phyloP scores from a whole-genome alignment of 1,139 yeast species.

The Pichia terricola region DNA sequence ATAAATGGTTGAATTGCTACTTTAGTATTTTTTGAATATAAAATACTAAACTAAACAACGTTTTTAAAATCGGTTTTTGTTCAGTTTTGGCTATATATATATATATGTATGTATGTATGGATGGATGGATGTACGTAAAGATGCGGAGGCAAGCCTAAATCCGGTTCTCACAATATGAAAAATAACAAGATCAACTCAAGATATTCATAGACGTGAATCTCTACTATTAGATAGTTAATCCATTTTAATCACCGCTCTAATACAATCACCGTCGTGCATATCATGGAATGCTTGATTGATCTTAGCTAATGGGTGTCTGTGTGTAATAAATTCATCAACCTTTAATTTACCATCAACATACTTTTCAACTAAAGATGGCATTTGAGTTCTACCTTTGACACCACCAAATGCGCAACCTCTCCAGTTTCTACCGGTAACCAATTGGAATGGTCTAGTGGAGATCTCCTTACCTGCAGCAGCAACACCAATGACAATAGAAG shows the following conservation, averaged over 20 bases:
- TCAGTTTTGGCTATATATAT: too few relatives aligned
- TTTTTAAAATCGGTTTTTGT: too few relatives aligned
- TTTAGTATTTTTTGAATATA: too few relatives aligned
- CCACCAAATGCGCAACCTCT: constrained; percentile 98
- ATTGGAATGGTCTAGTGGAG: constrained; percentile 94
- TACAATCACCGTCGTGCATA: constrained; percentile 88
- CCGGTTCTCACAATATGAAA: too few relatives aligned
- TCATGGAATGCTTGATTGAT: constrained; percentile 90
- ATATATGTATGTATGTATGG: too few relatives aligned
- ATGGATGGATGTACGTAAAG: too few relatives aligned
- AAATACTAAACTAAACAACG: too few relatives aligned
- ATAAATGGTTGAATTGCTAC: too few relatives aligned
- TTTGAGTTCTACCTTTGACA: constrained; percentile 92
- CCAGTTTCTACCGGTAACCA: constrained; percentile 98
- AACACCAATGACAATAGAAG: constrained; percentile 88
- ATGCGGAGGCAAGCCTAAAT: too few relatives aligned
- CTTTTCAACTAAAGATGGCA: constrained; percentile 83
- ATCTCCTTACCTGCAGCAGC: constrained; percentile 98
- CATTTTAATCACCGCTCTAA: constrained; percentile 65
- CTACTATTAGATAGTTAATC: constrained; percentile 7
- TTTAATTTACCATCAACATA: constrained; percentile 74
- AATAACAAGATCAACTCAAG: too few relatives aligned
- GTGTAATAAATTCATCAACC: constrained; percentile 93
- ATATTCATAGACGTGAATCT: constrained; percentile 4
- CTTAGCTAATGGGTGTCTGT: constrained; percentile 65